These are phyloP conservation scores for Hortiboletus flavorubellus DNA, from an alignment of 768 basidiomycete species.

Conservation along the genomic window DNA sequence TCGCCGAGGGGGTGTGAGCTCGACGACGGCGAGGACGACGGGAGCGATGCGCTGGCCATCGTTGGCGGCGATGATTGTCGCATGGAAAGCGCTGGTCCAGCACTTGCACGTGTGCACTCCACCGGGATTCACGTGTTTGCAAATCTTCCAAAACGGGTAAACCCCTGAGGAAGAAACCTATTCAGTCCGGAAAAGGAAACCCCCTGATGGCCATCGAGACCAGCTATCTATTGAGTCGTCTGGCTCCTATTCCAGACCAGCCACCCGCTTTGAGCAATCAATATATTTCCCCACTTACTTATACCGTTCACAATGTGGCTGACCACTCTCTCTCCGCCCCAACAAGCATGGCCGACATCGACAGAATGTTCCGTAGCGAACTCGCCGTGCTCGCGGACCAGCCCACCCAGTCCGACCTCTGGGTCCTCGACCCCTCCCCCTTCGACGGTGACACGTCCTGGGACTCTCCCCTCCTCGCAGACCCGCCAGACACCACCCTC, in stretches of 20 bases:
- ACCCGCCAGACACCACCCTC: not conserved
- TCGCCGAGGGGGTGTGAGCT: conserved; percentile 35
- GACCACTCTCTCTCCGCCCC: not conserved
- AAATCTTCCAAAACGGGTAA: conserved; percentile 2
- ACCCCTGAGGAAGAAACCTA: not conserved
- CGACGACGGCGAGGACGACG: conserved; percentile 9
- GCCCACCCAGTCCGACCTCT: not conserved
- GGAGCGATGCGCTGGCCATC: conserved; percentile 13
- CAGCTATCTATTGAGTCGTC: not conserved
- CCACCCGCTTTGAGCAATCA: conserved; percentile 5
- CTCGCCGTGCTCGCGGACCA: conserved; percentile 14
- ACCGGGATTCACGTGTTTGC: conserved; percentile 26
- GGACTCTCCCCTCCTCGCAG: not conserved
- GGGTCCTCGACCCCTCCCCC: conserved; percentile 1
- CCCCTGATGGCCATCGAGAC: conserved; percentile 5
- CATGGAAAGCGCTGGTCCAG: no score
- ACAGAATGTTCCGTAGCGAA: conserved; percentile 23
- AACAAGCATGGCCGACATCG: conserved; percentile 21
- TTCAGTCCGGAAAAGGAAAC: conserved; percentile 5
- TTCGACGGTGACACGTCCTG: not conserved
- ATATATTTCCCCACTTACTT: conserved; percentile 10
- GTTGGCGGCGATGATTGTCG: not conserved
- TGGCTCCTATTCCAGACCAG: conserved; percentile 6
- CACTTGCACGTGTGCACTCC: conserved; percentile 7
- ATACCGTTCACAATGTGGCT: conserved; percentile 20